A percentile compares a stretch with the other conserved stretches of the same genome.
phyloP scores from a whole-genome alignment of 495 filamentous ascomycete species.

The Penicillium malachiteum region DNA sequence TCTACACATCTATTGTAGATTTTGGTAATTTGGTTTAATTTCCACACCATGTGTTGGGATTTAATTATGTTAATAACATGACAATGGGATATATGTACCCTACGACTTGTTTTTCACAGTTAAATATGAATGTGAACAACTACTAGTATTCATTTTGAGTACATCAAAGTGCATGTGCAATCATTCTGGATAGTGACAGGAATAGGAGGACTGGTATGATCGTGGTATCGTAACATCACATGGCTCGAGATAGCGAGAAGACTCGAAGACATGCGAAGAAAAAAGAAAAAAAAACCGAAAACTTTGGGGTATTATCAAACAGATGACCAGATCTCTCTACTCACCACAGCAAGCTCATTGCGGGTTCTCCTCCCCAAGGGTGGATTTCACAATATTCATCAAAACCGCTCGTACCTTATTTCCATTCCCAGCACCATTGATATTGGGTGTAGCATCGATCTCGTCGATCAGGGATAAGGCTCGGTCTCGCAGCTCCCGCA shows the following conservation, averaged over 20 bases:
- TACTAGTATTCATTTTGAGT: neutral
- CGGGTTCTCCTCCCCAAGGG: slow-evolving; percentile 27
- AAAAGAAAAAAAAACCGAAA: neutral
- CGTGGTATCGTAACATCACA: neutral
- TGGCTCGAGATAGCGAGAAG: neutral
- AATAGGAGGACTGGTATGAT: neutral
- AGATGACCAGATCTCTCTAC: neutral
- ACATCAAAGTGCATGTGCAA: neutral
- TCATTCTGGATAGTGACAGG: neutral
- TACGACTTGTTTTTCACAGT: neutral
- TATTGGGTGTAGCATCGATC: slow-evolving; percentile 54
- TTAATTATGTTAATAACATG: neutral
- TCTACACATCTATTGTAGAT: neutral
- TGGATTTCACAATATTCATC: slow-evolving; percentile 46
- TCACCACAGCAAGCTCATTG: neutral
- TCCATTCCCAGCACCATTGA: slow-evolving; percentile 33
- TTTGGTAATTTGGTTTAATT: neutral
- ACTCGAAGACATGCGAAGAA: neutral
- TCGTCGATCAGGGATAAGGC: slow-evolving; percentile 66
- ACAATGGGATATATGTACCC: neutral
- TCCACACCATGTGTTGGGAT: neutral
- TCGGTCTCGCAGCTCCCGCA: slow-evolving; percentile 63
- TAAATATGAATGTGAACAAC: neutral
- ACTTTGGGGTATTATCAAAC: neutral
- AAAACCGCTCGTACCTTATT: slow-evolving; percentile 44